Evolutionary conservation across 1,139 yeast species (phyloP), one percentile per base, ranked within the genome.

Genomic region (Candida pseudoviswanathii): DNA sequence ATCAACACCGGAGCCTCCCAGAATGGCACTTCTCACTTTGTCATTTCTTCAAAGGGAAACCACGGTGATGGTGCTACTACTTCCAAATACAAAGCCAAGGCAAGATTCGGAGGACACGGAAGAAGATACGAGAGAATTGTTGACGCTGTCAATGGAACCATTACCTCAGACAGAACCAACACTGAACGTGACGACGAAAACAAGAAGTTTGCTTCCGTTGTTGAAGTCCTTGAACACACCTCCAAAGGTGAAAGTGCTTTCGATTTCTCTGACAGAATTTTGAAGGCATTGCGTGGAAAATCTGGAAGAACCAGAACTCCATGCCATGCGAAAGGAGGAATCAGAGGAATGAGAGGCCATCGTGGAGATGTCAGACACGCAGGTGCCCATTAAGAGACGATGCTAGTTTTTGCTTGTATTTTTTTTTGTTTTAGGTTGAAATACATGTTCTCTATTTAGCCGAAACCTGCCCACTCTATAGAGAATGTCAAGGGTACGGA

Each of bases 391-490:
- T 37, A 25, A 11, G 11, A 5, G 4, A 10, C 21, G 22, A 10
- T 11, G 8, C 8, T 33, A 16, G 7, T 33, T 33, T 10, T 33
- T 33, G n/a, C 5, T 33, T 37, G 16, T 33, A 9, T 33, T 33
- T 33, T 16, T 33, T 37, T 4, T 37, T 37, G 16, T 24, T 33
- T 7, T 26, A 32, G 31, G 34, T 32, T 33, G 25, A 1, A 31
- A 24, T 32, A 41, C 31, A 41, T 32, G 25, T 27, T 6, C 29
- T n/a, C 22, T 41, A 8, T 27, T 56, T 62, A 85, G 50, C 90
- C 90, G 66, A 87, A 87, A 0, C 94, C 94, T 0, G 94, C 85
- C 96, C 95, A 88, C 64, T 86, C 92, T 1, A 88, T 70, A 0
- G 91, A 84, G 60, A 80, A 87, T 50, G 77, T 73, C 10, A 68